phyloP scores from a whole-genome alignment of 2,329 filamentous ascomycete genomes.

The Xylaria polymorpha region DNA sequence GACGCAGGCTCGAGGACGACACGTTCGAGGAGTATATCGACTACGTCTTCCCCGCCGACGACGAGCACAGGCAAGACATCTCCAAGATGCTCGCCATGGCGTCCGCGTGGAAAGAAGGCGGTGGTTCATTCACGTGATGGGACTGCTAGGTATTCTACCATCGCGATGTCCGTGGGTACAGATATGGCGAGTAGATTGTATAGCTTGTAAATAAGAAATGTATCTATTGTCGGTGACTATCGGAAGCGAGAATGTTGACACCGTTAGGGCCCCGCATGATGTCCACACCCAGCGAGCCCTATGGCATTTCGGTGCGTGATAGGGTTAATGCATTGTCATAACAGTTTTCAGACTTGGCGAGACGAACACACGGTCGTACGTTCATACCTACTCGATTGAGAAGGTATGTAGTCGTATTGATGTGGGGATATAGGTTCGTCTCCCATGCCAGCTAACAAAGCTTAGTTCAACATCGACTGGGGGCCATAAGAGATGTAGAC shows the following conservation, averaged over 20 bases:
- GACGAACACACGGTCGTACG: not conserved
- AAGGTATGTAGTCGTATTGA: not conserved
- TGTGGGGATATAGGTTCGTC: not conserved
- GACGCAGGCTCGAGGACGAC: slow-evolving; percentile 90
- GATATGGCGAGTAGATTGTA: not conserved
- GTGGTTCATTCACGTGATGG: slow-evolving; percentile 47
- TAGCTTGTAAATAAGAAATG: slow-evolving; percentile 9
- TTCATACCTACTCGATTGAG: not conserved
- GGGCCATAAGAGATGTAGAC: not conserved
- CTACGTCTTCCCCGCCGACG: slow-evolving; percentile 96
- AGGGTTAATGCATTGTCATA: not conserved
- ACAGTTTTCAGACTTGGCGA: not conserved
- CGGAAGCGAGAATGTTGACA: not conserved
- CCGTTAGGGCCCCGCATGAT: not conserved
- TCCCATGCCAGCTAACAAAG: not conserved
- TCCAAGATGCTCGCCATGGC: slow-evolving; percentile 87
- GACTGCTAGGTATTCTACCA: slow-evolving; percentile 2
- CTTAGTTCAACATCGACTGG: not conserved
- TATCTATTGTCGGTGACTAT: not conserved
- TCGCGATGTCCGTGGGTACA: not conserved
- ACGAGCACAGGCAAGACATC: slow-evolving; percentile 84
- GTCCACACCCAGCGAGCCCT: not conserved
- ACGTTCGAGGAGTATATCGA: slow-evolving; percentile 97
- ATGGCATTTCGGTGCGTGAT: not conserved
- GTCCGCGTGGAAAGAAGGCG: slow-evolving; percentile 83